Evolutionary conservation across 331 rosid species (phyloP).

Genomic region (Quercus tomentella): DNA sequence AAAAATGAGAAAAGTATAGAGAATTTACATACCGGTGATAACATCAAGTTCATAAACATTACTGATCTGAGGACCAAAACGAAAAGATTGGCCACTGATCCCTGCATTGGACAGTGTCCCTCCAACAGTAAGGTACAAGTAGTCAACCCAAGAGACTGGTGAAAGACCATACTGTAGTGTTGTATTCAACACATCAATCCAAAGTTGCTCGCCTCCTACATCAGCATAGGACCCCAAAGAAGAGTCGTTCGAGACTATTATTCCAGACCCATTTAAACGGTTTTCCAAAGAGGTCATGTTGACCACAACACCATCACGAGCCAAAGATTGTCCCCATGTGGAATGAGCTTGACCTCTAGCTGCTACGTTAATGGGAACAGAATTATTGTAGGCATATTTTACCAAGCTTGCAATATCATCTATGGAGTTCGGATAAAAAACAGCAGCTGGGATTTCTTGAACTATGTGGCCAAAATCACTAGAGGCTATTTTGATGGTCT

Average conservation of each 20-base stretch:
- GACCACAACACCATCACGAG: slow-evolving; percentile 57
- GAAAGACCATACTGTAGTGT: slow-evolving; percentile 46
- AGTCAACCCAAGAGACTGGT: slow-evolving; percentile 78
- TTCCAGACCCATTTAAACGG: slow-evolving; percentile 9
- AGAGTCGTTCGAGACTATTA: slow-evolving; percentile 13
- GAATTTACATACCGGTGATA: slow-evolving; percentile 47
- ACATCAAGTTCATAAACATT: slow-evolving; percentile 75
- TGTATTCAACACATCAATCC: slow-evolving; percentile 74
- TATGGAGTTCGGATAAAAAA: slow-evolving; percentile 29
- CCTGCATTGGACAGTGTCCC: slow-evolving; percentile 94
- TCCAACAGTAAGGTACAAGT: slow-evolving; percentile 63
- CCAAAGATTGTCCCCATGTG: slow-evolving; percentile 43
- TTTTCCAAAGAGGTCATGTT: slow-evolving; percentile 49
- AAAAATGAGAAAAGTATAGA: neutral
- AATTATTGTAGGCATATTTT: slow-evolving; percentile 6
- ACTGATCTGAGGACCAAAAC: slow-evolving; percentile 71
- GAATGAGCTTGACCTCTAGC: slow-evolving; percentile 50
- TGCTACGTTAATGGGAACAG: neutral
- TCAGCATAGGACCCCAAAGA: slow-evolving; percentile 47
- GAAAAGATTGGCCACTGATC: slow-evolving; percentile 73
- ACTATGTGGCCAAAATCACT: slow-evolving; percentile 40
- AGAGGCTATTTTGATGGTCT: slow-evolving; percentile 23
- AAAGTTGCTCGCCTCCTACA: slow-evolving; percentile 72
- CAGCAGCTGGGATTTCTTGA: slow-evolving; percentile 15
- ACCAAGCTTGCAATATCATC: slow-evolving; percentile 29